Conservation (phyloP, 2,329 filamentous ascomycete species). For the Diaporthe sp. region DNA sequence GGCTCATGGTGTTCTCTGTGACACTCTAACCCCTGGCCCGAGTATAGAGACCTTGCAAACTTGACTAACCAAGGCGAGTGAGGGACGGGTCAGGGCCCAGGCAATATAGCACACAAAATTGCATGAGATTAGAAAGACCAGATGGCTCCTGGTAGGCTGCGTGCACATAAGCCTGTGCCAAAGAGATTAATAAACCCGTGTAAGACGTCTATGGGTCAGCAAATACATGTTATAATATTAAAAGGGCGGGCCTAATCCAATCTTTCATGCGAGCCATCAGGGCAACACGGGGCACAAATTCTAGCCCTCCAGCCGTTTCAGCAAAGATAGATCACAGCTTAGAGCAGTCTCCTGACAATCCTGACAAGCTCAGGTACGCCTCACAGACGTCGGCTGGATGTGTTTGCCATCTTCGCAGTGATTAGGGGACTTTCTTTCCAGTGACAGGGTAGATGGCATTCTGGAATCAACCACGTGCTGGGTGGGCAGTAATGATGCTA, state of each 20-base stretch:
- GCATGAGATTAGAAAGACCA: neutral
- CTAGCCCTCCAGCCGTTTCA: neutral
- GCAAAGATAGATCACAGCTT: neutral
- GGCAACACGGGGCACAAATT: neutral
- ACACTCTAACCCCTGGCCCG: neutral
- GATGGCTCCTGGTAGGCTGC: neutral
- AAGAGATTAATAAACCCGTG: constrained; percentile 23
- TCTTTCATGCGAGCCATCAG: constrained; percentile 10
- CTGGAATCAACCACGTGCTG: neutral
- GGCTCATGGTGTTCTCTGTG: neutral
- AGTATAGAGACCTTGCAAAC: neutral
- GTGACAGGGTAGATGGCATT: constrained; percentile 20
- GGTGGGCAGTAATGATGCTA: constrained; percentile 1
- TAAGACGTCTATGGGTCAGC: constrained; percentile 9
- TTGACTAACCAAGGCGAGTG: no score
- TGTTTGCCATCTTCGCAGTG: neutral
- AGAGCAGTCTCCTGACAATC: neutral
- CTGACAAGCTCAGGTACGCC: neutral
- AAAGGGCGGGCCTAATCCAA: constrained; percentile 24
- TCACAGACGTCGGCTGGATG: neutral
- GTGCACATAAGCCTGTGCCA: neutral
- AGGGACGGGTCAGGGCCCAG: neutral
- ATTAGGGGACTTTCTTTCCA: neutral
- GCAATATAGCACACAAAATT: neutral
- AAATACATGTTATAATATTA: constrained; percentile 16